Evolutionary conservation across 2,329 filamentous ascomycete species (phyloP).

Genomic region (Fusarium cicatricum): DNA sequence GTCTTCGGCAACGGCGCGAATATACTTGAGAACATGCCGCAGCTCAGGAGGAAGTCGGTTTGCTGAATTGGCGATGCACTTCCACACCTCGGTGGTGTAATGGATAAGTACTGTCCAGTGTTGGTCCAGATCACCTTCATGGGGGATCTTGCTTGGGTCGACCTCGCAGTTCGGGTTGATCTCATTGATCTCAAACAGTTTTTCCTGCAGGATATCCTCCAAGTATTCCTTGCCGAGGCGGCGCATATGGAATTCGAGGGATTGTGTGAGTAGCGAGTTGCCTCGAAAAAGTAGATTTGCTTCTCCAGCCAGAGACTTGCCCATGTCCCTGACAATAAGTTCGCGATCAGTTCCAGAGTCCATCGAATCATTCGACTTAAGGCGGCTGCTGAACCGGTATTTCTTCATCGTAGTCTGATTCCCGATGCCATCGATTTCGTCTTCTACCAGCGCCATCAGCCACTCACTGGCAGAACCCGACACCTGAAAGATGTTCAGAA

Average conservation of each 20-base stretch:
- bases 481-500: constrained; percentile 95
- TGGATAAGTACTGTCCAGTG: constrained; percentile 83
- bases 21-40: constrained; percentile 86
- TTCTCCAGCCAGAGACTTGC: constrained; percentile 81
- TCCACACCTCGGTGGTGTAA: constrained; percentile 86
- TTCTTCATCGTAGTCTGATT: constrained; percentile 81
- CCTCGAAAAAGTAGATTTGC: constrained; percentile 95
- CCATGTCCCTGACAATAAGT: constrained; percentile 77
- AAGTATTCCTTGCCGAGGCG: constrained; percentile 92
- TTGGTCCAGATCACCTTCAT: constrained; percentile 74
- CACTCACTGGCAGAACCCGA: constrained; percentile 85
- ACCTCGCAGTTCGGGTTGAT: constrained; percentile 94
- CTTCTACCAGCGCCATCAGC: constrained; percentile 92
- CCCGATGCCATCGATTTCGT: constrained; percentile 93
- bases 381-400: constrained; percentile 74
- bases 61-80: constrained; percentile 79
- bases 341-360: constrained; percentile 72
- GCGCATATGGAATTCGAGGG: constrained; percentile 95
- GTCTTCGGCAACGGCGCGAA: constrained; percentile 91
- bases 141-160: constrained; percentile 78
- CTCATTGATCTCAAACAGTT: constrained; percentile 88
- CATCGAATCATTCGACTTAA: constrained; percentile 75
- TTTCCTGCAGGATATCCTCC: constrained; percentile 85
- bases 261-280: constrained; percentile 92
- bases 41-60: constrained; percentile 81